phyloP scores from a whole-genome alignment of 2,329 filamentous ascomycete genomes.

The Trichoderma polysporum region DNA sequence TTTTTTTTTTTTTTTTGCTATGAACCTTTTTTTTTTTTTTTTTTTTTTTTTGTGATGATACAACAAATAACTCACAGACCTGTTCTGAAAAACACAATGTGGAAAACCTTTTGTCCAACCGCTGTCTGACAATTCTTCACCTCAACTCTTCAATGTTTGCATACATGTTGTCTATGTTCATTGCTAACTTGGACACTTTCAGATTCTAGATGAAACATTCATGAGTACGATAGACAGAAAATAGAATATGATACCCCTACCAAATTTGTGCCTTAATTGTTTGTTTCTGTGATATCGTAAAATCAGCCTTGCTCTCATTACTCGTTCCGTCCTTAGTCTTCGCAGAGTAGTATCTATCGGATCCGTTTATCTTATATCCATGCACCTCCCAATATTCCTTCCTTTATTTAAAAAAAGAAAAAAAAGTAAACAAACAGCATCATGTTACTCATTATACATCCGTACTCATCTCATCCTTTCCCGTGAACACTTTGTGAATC shows the following conservation, averaged over 20 bases:
- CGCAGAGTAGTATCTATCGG: neutral
- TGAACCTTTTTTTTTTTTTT: too few species aligned
- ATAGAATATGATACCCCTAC: neutral
- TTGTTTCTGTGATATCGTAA: neutral
- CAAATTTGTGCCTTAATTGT: neutral
- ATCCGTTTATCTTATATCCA: neutral
- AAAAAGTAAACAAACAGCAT: neutral
- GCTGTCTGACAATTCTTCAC: conserved; percentile 64
- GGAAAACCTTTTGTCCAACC: conserved; percentile 73
- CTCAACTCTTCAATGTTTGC: neutral
- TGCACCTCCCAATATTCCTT: neutral
- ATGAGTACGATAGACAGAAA: conserved; percentile 1
- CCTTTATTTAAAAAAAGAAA: neutral
- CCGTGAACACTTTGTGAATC: conserved; percentile 60
- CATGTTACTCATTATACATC: conserved; percentile 45
- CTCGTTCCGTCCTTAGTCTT: neutral
- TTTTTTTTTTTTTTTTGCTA: conserved; percentile 23
- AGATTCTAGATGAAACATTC: neutral
- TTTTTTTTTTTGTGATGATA: conserved; percentile 61
- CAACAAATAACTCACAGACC: conserved; percentile 71
- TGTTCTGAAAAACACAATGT: conserved; percentile 71
- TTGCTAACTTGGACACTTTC: conserved; percentile 7
- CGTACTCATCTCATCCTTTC: conserved; percentile 53
- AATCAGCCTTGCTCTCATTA: neutral
- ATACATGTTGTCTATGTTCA: neutral